Percentiles rank a stretch among this genome's conserved stretches.
Conservation (phyloP, 495 filamentous ascomycete species). For the Aspergillus ellipticus region DNA sequence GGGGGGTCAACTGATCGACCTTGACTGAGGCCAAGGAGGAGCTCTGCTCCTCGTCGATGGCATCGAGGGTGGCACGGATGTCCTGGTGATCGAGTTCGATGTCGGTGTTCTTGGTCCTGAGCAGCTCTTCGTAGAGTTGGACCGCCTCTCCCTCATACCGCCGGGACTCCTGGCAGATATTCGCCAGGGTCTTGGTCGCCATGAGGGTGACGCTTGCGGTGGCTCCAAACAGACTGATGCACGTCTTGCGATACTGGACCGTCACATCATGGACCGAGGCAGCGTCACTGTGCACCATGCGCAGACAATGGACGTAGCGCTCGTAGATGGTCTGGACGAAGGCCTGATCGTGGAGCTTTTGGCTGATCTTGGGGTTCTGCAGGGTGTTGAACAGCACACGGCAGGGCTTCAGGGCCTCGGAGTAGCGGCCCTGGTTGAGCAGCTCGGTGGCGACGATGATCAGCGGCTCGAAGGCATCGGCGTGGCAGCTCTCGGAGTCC, state of each 20-base stretch:
- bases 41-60: conserved; percentile 35
- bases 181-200: conserved; percentile 33
- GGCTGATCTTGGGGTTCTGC: conserved; percentile 24
- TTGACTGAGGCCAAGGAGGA: conserved; percentile 13
- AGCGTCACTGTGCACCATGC: conserved; percentile 26
- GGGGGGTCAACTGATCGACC: conserved; percentile 20
- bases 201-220: conserved; percentile 35
- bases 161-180: conserved; percentile 34
- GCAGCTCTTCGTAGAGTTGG: conserved; percentile 29
- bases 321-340: conserved; percentile 32
- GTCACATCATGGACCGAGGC: conserved; percentile 32
- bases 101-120: conserved; percentile 23
- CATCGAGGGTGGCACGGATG: conserved; percentile 30
- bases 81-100: conserved; percentile 29
- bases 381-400: conserved; percentile 33
- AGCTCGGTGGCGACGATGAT: conserved; percentile 37
- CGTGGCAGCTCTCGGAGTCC: conserved; percentile 26
- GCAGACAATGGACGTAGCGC: conserved; percentile 32
- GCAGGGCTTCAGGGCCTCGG: conserved; percentile 31
- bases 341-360: conserved; percentile 26
- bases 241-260: conserved; percentile 29
- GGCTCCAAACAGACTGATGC: conserved; percentile 28
- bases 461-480: conserved; percentile 33
- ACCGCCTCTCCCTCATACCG: conserved; percentile 32
- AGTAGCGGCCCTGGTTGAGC: conserved; percentile 31